phyloP scores from a whole-genome alignment of 192 early-diverging fungal genomes.

The Backusella australiensis region DNA sequence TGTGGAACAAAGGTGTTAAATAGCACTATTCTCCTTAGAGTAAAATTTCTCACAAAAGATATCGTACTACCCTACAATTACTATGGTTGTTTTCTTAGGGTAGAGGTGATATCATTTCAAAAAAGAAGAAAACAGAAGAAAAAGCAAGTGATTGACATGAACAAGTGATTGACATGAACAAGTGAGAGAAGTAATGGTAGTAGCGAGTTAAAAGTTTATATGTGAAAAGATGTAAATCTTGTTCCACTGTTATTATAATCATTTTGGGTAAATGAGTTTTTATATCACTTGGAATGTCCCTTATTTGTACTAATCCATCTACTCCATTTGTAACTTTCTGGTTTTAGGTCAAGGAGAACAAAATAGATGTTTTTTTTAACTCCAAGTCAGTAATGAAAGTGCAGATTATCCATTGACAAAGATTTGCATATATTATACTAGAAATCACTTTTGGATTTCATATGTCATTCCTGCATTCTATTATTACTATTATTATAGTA shows the following conservation, averaged over 20 bases:
- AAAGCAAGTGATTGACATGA: neutral
- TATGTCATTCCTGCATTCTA: neutral
- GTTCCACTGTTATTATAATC: neutral
- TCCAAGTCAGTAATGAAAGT: neutral
- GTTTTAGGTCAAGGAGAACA: neutral
- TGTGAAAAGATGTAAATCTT: neutral
- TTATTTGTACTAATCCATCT: neutral
- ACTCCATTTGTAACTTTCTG: neutral
- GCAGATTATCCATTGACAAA: neutral
- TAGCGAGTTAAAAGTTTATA: neutral
- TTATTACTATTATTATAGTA: neutral
- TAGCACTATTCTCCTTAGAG: neutral
- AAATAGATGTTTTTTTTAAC: neutral
- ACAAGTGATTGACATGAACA: no score
- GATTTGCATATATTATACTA: neutral
- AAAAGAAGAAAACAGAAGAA: neutral
- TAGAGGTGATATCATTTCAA: neutral
- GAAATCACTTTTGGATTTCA: neutral
- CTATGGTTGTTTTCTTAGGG: neutral
- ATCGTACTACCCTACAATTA: neutral
- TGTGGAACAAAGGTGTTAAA: neutral
- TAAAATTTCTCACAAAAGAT: neutral
- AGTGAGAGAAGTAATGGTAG: neutral
- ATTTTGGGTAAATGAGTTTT: neutral
- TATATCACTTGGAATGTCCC: neutral